phyloP scores from a whole-genome alignment of 768 basidiomycete genomes.

The Polyporus arcularius region DNA sequence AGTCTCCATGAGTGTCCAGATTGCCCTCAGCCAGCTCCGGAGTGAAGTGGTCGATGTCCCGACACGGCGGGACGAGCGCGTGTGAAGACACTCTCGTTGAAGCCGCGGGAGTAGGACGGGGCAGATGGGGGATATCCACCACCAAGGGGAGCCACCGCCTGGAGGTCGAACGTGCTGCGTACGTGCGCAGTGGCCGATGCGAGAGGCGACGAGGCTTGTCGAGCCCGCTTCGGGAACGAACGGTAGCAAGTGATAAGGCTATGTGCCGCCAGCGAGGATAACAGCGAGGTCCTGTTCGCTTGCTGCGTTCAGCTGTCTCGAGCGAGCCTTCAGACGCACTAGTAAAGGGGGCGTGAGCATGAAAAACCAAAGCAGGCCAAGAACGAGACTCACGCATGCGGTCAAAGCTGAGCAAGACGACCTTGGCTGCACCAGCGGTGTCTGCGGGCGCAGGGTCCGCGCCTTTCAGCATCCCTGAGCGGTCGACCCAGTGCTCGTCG shows the following conservation, averaged over 20 bases:
- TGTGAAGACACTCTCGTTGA: too few relatives aligned
- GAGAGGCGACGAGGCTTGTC: too few relatives aligned
- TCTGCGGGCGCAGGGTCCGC: conserved; percentile 37
- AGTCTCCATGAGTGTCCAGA: too few relatives aligned
- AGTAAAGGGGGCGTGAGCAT: conserved; percentile 5
- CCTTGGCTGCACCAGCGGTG: conserved; percentile 62
- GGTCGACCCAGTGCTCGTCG: conserved; percentile 88
- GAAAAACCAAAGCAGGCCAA: conserved; percentile 8
- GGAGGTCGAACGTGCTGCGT: neutral
- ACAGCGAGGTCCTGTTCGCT: conserved; percentile 83
- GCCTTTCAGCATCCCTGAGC: conserved; percentile 67
- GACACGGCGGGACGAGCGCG: too few relatives aligned
- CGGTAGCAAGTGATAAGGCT: neutral
- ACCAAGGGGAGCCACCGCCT: too few relatives aligned
- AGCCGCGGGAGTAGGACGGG: too few relatives aligned
- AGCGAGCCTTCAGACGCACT: conserved; percentile 91
- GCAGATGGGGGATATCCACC: too few relatives aligned
- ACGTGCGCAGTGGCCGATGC: neutral
- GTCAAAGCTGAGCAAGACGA: conserved; percentile 88
- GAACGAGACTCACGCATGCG: conserved; percentile 73
- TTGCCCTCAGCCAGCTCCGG: too few relatives aligned
- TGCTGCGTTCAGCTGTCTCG: conserved; percentile 81
- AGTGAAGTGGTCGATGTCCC: too few relatives aligned
- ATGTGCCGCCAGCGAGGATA: conserved; percentile 49
- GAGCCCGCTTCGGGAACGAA: neutral